Percentiles rank a stretch among this genome's conserved stretches.
These are phyloP conservation scores for Porogramme epimiltina DNA, from an alignment of 1,284 basidiomycete species.

Conservation along the genomic window DNA sequence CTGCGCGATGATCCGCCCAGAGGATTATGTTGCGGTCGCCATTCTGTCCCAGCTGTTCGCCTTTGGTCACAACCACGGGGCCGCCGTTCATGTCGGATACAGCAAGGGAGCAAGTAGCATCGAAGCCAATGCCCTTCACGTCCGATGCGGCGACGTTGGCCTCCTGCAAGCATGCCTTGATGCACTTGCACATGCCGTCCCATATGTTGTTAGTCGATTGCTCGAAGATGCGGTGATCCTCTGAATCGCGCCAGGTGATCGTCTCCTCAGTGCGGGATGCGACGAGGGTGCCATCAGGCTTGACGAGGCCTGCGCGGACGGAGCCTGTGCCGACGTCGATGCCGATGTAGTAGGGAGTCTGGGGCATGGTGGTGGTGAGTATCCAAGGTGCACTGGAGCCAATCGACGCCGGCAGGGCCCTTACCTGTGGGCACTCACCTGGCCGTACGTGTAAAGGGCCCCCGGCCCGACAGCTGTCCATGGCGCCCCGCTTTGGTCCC, in stretches of 20 bases:
- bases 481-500: not conserved
- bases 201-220: slow-evolving; percentile 91
- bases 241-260: slow-evolving; percentile 81
- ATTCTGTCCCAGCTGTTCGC: slow-evolving; percentile 57
- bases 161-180: slow-evolving; percentile 67
- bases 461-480: not conserved
- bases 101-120: slow-evolving; percentile 95
- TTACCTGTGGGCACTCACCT: too few species aligned
- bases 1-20: slow-evolving; percentile 95
- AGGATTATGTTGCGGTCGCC: slow-evolving; percentile 86
- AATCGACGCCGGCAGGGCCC: not conserved
- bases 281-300: slow-evolving; percentile 73
- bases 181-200: slow-evolving; percentile 72
- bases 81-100: slow-evolving; percentile 78
- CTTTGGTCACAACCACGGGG: slow-evolving; percentile 82
- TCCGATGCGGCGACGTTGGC: slow-evolving; percentile 62
- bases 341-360: slow-evolving; percentile 58
- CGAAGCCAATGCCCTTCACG: slow-evolving; percentile 93
- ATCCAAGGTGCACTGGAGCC: not conserved
- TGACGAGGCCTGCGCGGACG: slow-evolving; percentile 85
- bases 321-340: slow-evolving; percentile 92
- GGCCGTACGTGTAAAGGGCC: too few species aligned
- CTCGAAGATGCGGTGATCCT: slow-evolving; percentile 93
- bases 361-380: slow-evolving; percentile 23
- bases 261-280: slow-evolving; percentile 82